Evolutionary conservation across 169 alveolate species (phyloP).

Genomic region (Plasmodium gallinaceum): DNA sequence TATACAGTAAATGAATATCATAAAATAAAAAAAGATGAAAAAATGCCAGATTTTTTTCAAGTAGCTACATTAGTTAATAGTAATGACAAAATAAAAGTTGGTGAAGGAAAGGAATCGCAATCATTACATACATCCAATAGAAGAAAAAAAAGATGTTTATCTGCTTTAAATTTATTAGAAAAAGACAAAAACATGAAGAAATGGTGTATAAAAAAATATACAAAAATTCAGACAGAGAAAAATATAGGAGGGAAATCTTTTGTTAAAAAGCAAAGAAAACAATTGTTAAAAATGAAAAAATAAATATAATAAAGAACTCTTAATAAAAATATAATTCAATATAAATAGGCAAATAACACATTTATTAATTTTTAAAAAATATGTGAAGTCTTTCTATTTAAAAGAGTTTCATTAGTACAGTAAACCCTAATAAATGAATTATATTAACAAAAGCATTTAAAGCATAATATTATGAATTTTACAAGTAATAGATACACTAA

Average conservation of each 20-base stretch:
- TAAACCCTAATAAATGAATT: too few relatives aligned
- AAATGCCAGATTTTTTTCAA: constrained; percentile 76
- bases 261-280: constrained; percentile 57
- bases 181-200: constrained; percentile 38
- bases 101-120: constrained; percentile 74
- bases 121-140: constrained; percentile 74
- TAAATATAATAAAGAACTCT: background rate
- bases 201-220: constrained; percentile 74
- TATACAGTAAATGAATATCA: constrained; percentile 39
- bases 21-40: constrained; percentile 74
- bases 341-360: too few relatives aligned
- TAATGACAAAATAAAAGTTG: constrained; percentile 65
- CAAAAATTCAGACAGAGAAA: constrained; percentile 67
- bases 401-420: too few relatives aligned
- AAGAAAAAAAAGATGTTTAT: constrained; percentile 43
- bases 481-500: too few relatives aligned
- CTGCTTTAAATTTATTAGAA: constrained; percentile 60
- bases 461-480: too few relatives aligned
- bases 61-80: constrained; percentile 76
- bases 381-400: too few relatives aligned
- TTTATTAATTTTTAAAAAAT: too few relatives aligned
- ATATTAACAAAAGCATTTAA: too few relatives aligned
- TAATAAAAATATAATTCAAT: too few relatives aligned
- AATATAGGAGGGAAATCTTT: constrained; percentile 77
- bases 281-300: constrained; percentile 12